Percentiles rank a stretch among this genome's conserved stretches.
Conservation (phyloP, 257 asterid species). For the Nyctanthes arbortristis region DNA sequence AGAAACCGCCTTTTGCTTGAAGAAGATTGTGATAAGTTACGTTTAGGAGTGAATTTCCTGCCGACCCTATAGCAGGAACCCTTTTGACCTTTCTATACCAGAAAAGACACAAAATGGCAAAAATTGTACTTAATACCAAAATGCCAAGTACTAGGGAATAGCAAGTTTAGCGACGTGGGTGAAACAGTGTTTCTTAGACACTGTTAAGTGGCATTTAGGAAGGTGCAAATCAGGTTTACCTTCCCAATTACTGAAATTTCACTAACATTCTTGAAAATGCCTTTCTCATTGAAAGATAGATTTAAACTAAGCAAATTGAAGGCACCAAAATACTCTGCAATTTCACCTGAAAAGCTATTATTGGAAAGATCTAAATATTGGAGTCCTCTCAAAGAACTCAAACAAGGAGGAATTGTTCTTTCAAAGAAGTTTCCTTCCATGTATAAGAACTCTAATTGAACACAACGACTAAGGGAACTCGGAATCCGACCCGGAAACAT, state of each 20-base stretch:
- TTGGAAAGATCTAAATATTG: conserved; percentile 16
- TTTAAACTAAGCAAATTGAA: conserved; percentile 17
- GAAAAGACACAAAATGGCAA: neutral
- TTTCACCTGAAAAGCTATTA: conserved; percentile 26
- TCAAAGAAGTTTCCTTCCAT: conserved; percentile 18
- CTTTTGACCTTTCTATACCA: conserved; percentile 5
- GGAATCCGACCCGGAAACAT: conserved; percentile 32
- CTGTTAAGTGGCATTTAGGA: conserved; percentile 24
- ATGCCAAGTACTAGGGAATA: conserved; percentile 19
- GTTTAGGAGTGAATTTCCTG: neutral
- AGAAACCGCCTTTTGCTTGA: conserved; percentile 31
- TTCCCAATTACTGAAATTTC: conserved; percentile 26
- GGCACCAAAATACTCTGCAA: conserved; percentile 22
- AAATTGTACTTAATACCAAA: conserved; percentile 4
- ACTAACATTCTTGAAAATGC: conserved; percentile 25
- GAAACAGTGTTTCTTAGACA: neutral
- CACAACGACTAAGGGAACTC: conserved; percentile 23
- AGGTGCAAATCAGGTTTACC: conserved; percentile 23
- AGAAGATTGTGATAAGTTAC: conserved; percentile 26
- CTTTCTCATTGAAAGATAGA: conserved; percentile 27
- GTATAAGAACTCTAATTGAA: conserved; percentile 3
- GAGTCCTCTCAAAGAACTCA: conserved; percentile 25
- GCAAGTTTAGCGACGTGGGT: conserved; percentile 12
- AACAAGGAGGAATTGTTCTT: conserved; percentile 22
- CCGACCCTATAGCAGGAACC: neutral